Conservation (phyloP, 2,329 filamentous ascomycete species). For the Trichoderma simmonsii region DNA sequence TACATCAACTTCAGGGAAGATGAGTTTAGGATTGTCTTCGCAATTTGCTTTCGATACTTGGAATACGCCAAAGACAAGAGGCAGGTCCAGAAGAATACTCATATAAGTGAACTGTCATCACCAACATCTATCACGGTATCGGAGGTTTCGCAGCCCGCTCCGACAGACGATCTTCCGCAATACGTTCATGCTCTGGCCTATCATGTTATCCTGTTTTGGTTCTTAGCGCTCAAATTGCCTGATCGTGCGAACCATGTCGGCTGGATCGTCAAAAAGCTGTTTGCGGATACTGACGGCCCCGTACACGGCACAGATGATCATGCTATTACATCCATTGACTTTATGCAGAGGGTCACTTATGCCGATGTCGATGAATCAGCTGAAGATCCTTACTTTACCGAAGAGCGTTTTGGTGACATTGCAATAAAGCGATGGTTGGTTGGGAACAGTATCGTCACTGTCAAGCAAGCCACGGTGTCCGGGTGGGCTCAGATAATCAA, state of each 20-base stretch:
- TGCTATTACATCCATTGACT: conserved; percentile 87
- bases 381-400: conserved; percentile 62
- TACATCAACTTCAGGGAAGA: conserved; percentile 88
- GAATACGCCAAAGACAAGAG: conserved; percentile 77
- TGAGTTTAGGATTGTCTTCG: conserved; percentile 91
- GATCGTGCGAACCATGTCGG: conserved; percentile 81
- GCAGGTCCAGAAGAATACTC: conserved; percentile 45
- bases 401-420: conserved; percentile 63
- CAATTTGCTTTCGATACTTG: conserved; percentile 89
- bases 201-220: conserved; percentile 97
- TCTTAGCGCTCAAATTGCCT: conserved; percentile 79
- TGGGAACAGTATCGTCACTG: conserved; percentile 70
- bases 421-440: conserved; percentile 67
- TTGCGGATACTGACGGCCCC: conserved; percentile 69
- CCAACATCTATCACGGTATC: conserved; percentile 28
- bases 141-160: conserved; percentile 27
- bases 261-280: conserved; percentile 87
- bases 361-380: conserved; percentile 78
- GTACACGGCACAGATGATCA: conserved; percentile 80
- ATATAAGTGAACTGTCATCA: conserved; percentile 42
- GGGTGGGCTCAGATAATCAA: conserved; percentile 70
- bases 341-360: conserved; percentile 86
- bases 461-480: conserved; percentile 65
- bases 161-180: conserved; percentile 74
- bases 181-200: conserved; percentile 94